Conservation (phyloP, 371 early-diverging fungal genomes). For the Syncephalastrum racemosum region DNA sequence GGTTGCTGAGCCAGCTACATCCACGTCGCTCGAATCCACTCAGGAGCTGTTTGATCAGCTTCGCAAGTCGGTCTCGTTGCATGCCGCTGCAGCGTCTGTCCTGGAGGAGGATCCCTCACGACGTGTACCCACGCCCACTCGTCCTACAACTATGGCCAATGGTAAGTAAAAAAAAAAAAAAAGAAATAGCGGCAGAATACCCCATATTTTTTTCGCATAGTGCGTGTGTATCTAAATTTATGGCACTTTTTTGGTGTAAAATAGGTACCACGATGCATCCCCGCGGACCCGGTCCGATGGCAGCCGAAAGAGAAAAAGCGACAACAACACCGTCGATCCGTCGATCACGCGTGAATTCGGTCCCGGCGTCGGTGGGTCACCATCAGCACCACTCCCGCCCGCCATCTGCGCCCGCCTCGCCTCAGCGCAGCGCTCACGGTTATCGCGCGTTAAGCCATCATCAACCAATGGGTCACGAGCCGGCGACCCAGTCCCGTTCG, state of each 20-base stretch:
- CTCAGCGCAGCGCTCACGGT: too few species aligned
- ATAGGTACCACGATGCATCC: not conserved
- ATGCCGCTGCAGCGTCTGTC: constrained; percentile 35
- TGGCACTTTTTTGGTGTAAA: not conserved
- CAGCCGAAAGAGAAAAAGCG: not conserved
- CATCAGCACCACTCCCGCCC: constrained; percentile 16
- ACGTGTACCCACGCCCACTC: constrained; percentile 1
- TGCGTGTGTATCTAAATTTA: too few species aligned
- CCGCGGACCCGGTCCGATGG: constrained; percentile 2
- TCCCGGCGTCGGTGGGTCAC: constrained; percentile 28
- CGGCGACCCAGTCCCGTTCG: too few species aligned
- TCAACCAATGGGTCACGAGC: too few species aligned
- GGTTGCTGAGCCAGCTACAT: constrained; percentile 60
- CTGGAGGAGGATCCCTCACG: constrained; percentile 23
- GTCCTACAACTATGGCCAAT: not conserved
- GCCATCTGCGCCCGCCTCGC: too few species aligned
- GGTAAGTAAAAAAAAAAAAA: constrained; percentile 5
- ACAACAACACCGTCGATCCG: constrained; percentile 11
- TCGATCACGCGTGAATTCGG: constrained; percentile 45
- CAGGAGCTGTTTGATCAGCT: constrained; percentile 65
- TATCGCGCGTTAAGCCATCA: too few species aligned
- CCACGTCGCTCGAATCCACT: constrained; percentile 61
- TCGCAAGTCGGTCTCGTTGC: constrained; percentile 40
- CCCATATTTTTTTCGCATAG: not conserved
- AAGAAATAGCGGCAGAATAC: not conserved